Percentiles rank a stretch among this genome's conserved stretches.
phyloP scores from a whole-genome alignment of 768 basidiomycete genomes.

The Symmetrospora coprosmae region DNA sequence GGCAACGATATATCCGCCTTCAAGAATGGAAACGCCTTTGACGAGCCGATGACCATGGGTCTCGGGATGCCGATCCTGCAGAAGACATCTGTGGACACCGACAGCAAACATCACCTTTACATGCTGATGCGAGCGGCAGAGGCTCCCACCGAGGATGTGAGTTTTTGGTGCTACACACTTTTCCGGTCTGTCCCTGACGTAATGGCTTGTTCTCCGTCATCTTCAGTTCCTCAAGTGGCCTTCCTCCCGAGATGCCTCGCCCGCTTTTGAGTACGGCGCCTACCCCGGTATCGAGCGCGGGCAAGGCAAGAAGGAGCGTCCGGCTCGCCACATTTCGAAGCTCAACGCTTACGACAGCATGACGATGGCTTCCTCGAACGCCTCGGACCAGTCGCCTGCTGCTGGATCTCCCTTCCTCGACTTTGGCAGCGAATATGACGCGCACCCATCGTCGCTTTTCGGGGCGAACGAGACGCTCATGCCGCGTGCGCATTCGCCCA shows the following conservation, averaged over 20 bases:
- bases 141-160: constrained; percentile 8
- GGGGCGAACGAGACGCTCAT: neutral
- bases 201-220: neutral
- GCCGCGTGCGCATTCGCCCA: neutral
- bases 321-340: constrained; percentile 4
- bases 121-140: constrained; percentile 1
- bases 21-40: neutral
- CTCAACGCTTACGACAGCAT: neutral
- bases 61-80: neutral
- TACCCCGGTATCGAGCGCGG: neutral
- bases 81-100: neutral
- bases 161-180: neutral
- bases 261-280: neutral
- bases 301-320: too few relatives aligned
- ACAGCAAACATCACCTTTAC: neutral
- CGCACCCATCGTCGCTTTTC: neutral
- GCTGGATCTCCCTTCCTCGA: neutral
- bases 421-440: neutral
- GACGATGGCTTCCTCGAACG: neutral
- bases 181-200: neutral
- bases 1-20: neutral
- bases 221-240: neutral
- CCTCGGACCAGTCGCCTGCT: neutral
- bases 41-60: neutral
- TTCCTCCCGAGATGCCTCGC: neutral